These are phyloP conservation scores for button mushroom (Agaricus bisporus) DNA, from an alignment of 768 basidiomycete species.

Conservation along the genomic window DNA sequence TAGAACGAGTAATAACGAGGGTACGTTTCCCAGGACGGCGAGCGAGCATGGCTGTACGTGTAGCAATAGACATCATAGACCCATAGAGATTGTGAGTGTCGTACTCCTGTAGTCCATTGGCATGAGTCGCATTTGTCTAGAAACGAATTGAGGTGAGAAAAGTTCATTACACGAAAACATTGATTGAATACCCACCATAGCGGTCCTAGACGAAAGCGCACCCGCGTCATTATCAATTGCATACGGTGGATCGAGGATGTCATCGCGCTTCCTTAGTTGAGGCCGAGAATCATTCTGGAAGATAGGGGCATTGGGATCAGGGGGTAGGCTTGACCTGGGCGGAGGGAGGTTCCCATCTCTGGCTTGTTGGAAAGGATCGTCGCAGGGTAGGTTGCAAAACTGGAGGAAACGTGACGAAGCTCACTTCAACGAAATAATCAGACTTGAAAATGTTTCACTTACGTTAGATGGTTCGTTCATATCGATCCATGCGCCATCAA, in stretches of 20 bases:
- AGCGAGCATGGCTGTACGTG: constrained; percentile 53
- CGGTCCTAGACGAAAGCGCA: constrained; percentile 46
- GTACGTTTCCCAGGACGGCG: constrained; percentile 57
- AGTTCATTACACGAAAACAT: not conserved
- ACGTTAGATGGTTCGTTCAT: constrained; percentile 74
- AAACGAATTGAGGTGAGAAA: not conserved
- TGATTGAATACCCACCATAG: constrained; percentile 33
- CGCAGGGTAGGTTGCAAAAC: constrained; percentile 62
- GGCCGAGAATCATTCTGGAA: constrained; percentile 24
- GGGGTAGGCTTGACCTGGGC: constrained; percentile 39
- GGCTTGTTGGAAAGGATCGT: constrained; percentile 55
- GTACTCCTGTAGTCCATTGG: constrained; percentile 54
- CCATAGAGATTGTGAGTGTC: constrained; percentile 66
- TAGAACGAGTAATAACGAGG: constrained; percentile 67
- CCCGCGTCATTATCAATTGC: constrained; percentile 53
- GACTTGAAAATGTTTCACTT: constrained; percentile 13
- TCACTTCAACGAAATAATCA: not conserved
- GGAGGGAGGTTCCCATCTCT: constrained; percentile 48
- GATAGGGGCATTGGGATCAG: constrained; percentile 47
- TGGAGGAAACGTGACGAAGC: constrained; percentile 19
- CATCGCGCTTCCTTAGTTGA: constrained; percentile 19
- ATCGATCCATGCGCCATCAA: constrained; percentile 71
- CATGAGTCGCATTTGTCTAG: constrained; percentile 42
- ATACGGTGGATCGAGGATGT: constrained; percentile 49
- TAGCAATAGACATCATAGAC: constrained; percentile 64